These are phyloP conservation scores for Helotiales sp. DNA, from an alignment of 2,329 filamentous ascomycete genomes.

Conservation along the genomic window DNA sequence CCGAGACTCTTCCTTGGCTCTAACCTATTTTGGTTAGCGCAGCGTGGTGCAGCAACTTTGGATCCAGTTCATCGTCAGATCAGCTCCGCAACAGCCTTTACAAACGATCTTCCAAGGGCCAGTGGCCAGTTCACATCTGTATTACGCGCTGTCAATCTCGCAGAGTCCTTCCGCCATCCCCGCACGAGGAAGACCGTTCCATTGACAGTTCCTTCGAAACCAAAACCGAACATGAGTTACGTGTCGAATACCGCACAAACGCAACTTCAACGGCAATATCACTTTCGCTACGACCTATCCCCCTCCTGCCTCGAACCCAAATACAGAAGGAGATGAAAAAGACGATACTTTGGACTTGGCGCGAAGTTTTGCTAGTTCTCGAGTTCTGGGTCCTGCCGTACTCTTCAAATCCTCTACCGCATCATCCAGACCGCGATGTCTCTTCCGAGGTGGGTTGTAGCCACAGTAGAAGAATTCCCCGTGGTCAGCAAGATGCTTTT, in stretches of 20 bases:
- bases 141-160: conserved; percentile 4
- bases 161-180: neutral
- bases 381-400: conserved; percentile 10
- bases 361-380: conserved; percentile 21
- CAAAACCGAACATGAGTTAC: neutral
- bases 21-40: conserved; percentile 14
- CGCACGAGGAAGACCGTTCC: conserved; percentile 1
- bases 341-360: conserved; percentile 15
- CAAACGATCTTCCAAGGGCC: conserved; percentile 2
- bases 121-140: conserved; percentile 8
- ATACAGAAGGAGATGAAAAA: conserved; percentile 10
- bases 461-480: conserved; percentile 22
- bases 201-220: conserved; percentile 9
- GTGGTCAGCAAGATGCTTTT: conserved; percentile 19
- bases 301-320: conserved; percentile 10
- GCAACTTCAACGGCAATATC: neutral
- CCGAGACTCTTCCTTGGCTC: no score
- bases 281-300: conserved; percentile 13
- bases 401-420: conserved; percentile 19
- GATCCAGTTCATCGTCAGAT: conserved; percentile 15
- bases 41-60: conserved; percentile 10
- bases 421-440: conserved; percentile 20
- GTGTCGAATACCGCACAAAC: neutral
- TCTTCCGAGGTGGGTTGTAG: conserved; percentile 19
- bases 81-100: conserved; percentile 9